These are phyloP conservation scores for Dorcoceras hygrometricum DNA, from an alignment of 257 asterid species.

Conservation along the genomic window DNA sequence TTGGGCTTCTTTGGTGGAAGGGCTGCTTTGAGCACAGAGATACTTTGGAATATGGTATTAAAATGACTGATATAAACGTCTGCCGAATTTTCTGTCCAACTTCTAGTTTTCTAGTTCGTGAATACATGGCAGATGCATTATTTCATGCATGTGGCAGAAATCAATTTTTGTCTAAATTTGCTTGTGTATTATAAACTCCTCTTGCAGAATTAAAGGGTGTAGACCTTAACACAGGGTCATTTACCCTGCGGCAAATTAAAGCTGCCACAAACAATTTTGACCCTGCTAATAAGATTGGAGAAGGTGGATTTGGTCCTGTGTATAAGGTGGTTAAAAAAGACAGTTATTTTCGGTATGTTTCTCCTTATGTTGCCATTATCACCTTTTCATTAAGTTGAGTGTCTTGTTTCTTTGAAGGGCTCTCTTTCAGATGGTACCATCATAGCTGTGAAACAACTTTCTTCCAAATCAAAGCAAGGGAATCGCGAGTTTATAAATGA, in stretches of 20 bases:
- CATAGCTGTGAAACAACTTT: constrained; percentile 60
- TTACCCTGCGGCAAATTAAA: constrained; percentile 44
- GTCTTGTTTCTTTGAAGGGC: constrained; percentile 36
- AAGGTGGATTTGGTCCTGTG: constrained; percentile 71
- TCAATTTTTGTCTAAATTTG: background rate
- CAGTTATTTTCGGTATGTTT: background rate
- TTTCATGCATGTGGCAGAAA: background rate
- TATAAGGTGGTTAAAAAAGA: constrained; percentile 37
- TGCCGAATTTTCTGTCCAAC: background rate
- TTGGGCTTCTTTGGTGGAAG: constrained; percentile 62
- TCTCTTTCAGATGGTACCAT: constrained; percentile 41
- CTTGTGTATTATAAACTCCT: background rate
- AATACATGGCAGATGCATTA: background rate
- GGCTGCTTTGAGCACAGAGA: constrained; percentile 35
- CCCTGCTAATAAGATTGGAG: constrained; percentile 56
- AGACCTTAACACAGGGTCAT: constrained; percentile 45
- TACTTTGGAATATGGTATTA: constrained; percentile 42
- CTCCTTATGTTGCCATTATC: background rate
- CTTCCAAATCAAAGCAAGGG: constrained; percentile 64
- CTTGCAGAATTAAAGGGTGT: constrained; percentile 45
- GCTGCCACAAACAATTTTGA: constrained; percentile 61
- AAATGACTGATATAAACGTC: background rate
- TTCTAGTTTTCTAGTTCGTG: background rate
- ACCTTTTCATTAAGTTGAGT: background rate
- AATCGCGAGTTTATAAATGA: constrained; percentile 54